These are phyloP conservation scores for Ophiostoma ips DNA, from an alignment of 2,329 filamentous ascomycete species.

Conservation along the genomic window DNA sequence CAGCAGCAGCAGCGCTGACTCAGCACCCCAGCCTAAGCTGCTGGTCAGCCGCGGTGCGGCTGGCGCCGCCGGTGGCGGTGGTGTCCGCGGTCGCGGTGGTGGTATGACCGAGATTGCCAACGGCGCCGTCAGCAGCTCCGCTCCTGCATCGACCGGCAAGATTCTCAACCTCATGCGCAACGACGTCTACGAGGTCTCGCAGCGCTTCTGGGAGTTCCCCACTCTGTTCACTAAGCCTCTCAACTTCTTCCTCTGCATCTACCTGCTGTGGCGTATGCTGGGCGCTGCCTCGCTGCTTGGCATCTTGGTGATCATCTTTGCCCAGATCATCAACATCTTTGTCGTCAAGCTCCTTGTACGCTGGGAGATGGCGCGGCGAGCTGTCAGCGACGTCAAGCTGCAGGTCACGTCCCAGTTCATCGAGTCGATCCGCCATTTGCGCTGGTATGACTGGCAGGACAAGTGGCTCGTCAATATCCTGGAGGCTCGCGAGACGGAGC, in stretches of 20 bases:
- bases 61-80: slow-evolving; percentile 1
- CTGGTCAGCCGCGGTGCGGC: slow-evolving; percentile 2
- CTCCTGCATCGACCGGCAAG: slow-evolving; percentile 70
- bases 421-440: slow-evolving; percentile 66
- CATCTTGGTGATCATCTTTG: slow-evolving; percentile 51
- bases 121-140: slow-evolving; percentile 17
- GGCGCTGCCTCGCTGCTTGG: slow-evolving; percentile 68
- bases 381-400: slow-evolving; percentile 62
- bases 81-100: slow-evolving; percentile 3
- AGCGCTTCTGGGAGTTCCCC: slow-evolving; percentile 79
- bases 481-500: slow-evolving; percentile 51
- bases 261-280: slow-evolving; percentile 64
- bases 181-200: slow-evolving; percentile 70
- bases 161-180: slow-evolving; percentile 77
- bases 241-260: slow-evolving; percentile 58
- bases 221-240: slow-evolving; percentile 63
- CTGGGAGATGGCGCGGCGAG: slow-evolving; percentile 57
- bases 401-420: slow-evolving; percentile 77
- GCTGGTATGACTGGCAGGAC: slow-evolving; percentile 73
- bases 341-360: slow-evolving; percentile 52
- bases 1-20: slow-evolving; percentile 15
- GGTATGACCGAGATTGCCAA: slow-evolving; percentile 4
- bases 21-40: slow-evolving; percentile 1
- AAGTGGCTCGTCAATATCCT: slow-evolving; percentile 60
- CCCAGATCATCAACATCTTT: slow-evolving; percentile 54